phyloP scores from a whole-genome alignment of 345 rosid species.

The Moricandia arvensis region DNA sequence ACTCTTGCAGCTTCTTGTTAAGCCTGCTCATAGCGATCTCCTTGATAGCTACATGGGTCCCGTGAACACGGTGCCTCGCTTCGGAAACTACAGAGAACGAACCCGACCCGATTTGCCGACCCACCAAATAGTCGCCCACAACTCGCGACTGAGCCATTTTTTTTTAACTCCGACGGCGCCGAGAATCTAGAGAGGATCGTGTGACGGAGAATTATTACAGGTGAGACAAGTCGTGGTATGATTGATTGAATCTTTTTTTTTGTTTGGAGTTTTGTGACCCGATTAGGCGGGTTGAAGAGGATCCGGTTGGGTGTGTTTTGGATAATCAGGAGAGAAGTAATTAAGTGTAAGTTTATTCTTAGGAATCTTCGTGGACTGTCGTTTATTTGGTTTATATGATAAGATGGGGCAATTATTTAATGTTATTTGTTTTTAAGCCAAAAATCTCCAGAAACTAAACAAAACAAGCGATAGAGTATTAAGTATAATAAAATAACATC shows the following conservation, averaged over 20 bases:
- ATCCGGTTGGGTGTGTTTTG: conserved; percentile 30
- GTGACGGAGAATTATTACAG: conserved; percentile 11
- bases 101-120: conserved; percentile 90
- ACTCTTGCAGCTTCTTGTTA: conserved; percentile 79
- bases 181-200: conserved; percentile 33
- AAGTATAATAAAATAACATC: too few relatives aligned
- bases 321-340: conserved; percentile 29
- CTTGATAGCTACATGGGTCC: conserved; percentile 92
- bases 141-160: conserved; percentile 79
- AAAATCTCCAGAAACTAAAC: too few relatives aligned
- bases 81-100: conserved; percentile 98
- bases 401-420: conserved; percentile 13
- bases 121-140: conserved; percentile 84
- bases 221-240: conserved; percentile 7
- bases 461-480: too few relatives aligned
- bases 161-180: conserved; percentile 26
- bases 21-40: conserved; percentile 72
- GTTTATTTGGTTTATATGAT: conserved; percentile 22
- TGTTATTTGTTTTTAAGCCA: too few relatives aligned
- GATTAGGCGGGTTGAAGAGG: conserved; percentile 26
- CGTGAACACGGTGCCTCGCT: conserved; percentile 83
- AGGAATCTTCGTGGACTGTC: conserved; percentile 20
- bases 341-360: conserved; percentile 23
- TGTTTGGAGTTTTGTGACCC: conserved; percentile 34
- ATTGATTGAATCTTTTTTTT: conserved; percentile 18